Evolutionary conservation across 2,329 filamentous ascomycete genomes (phyloP), one percentile per base, ranked within the genome.

Genomic region (Cladophialophora yegresii): DNA sequence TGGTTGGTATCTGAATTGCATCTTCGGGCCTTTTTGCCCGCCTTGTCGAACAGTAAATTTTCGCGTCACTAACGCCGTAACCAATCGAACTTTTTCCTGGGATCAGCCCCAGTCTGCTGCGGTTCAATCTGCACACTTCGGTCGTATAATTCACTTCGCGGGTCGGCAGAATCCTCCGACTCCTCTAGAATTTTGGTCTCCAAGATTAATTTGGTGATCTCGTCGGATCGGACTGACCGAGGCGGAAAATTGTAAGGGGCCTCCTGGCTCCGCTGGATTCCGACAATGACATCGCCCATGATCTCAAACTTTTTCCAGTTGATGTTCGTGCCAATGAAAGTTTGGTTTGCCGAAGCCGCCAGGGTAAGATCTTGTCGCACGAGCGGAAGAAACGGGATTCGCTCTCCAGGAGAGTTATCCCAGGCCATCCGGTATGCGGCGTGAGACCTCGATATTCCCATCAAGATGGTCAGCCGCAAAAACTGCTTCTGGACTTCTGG

Each of bases 291-390:
- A 71, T 98, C 93, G 6, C 93, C 93, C 77, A 98, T 87, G 33
- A 99, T 89, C 77, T 98, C 93, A 72, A 98, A 99, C 75, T 99
- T 99, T 77, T 89, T 92, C 95, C 95, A 99, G 75, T 98, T 98
- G 75, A 99, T 91, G 65, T 86, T 83, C 1, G 85, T 83, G 7
- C 90, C 91, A 1, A 98, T 81, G 75, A 96, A 93, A 0, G 95
- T 98, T 72, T 86, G 87, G 76, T 95, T 97, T 36, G 93, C 95
- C 77, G 96, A 91, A 73, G 96, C 92, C 0, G 95, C 93, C 12
- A 90, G 92, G 1, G 96, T 92, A 26, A 99, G 83, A 77, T 99
- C 95, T 68, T 93, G 86, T 50, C 91, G 86, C 74, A 96, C 92
- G 30, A 98, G 83, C 1, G 95, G 93, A 57, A 98, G 88, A 75